Percentiles rank a stretch among this genome's conserved stretches.
phyloP scores from a whole-genome alignment of 2,329 filamentous ascomycete genomes.

The Pseudogymnoascus sp. region DNA sequence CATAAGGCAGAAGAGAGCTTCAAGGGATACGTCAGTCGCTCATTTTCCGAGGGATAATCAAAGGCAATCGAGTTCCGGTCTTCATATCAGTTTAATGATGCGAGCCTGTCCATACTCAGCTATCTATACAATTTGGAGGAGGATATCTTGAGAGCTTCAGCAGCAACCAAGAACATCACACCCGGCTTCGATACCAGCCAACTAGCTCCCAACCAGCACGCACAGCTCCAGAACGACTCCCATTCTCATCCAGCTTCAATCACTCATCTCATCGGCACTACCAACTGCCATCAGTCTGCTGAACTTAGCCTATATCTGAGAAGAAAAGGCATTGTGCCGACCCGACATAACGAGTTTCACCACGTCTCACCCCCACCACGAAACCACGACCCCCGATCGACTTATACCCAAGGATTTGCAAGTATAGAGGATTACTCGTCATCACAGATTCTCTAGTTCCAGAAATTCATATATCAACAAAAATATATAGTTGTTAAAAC shows the following conservation, averaged over 20 bases:
- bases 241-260: background rate
- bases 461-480: background rate
- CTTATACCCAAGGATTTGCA: background rate
- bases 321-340: background rate
- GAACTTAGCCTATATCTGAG: background rate
- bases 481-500: background rate
- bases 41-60: background rate
- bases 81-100: background rate
- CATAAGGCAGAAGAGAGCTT: background rate
- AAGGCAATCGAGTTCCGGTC: too few species aligned
- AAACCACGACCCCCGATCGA: background rate
- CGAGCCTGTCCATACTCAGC: background rate
- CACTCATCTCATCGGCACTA: background rate
- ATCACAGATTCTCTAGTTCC: background rate
- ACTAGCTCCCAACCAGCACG: background rate
- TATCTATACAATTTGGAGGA: background rate
- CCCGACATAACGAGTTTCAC: background rate
- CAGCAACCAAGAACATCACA: background rate
- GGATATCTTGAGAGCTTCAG: background rate
- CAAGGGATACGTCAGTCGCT: background rate
- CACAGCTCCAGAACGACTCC: too few species aligned
- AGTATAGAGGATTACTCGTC: background rate
- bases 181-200: background rate
- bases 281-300: background rate
- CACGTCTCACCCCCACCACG: background rate